Conservation (phyloP, 345 rosid species). For the Nasturtium officinale region DNA sequence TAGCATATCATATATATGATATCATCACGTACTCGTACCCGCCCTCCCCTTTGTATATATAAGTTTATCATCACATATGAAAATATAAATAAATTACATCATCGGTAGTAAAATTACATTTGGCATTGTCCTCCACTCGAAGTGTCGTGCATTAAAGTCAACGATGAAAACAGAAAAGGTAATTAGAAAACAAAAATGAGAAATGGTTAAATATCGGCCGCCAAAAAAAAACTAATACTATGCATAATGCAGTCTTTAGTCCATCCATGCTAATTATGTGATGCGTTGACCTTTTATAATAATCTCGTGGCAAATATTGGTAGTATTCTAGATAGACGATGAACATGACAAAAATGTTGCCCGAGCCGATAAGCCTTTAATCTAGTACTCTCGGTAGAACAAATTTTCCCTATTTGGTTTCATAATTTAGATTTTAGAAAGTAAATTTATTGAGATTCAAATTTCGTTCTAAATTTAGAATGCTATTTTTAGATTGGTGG, state of each 20-base stretch:
- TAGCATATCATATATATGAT: slow-evolving; percentile 3
- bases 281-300: slow-evolving; percentile 8
- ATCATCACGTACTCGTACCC: slow-evolving; percentile 9
- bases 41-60: too few species aligned
- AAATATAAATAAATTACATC: not conserved
- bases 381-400: too few species aligned
- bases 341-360: not conserved
- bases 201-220: slow-evolving; percentile 11
- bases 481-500: too few species aligned
- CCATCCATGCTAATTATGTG: slow-evolving; percentile 26
- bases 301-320: not conserved
- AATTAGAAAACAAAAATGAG: not conserved
- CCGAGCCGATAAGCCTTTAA: too few species aligned
- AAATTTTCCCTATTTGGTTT: too few species aligned
- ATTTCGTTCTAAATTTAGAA: too few species aligned
- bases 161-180: not conserved
- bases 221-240: slow-evolving; percentile 18
- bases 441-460: too few species aligned
- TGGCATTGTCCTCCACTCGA: slow-evolving; percentile 19
- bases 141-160: not conserved
- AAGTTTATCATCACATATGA: not conserved
- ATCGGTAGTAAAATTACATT: slow-evolving; percentile 20
- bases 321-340: not conserved
- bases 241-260: slow-evolving; percentile 13
- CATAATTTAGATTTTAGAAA: too few species aligned